phyloP scores from a whole-genome alignment of 23 red algal genomes.

The Gracilaria gracilis region DNA sequence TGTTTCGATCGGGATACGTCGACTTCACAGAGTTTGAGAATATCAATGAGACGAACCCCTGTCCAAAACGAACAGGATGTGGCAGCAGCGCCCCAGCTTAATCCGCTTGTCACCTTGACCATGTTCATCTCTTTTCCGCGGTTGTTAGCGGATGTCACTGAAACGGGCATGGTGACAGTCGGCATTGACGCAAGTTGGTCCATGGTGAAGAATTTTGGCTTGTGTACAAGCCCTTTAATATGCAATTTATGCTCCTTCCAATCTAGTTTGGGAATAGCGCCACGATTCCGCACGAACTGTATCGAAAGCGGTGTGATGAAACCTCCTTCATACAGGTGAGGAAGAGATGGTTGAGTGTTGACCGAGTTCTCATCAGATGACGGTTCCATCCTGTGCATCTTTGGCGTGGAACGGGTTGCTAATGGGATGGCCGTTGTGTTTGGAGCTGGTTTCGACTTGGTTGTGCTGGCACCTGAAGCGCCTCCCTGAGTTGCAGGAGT shows the following conservation, averaged over 20 bases:
- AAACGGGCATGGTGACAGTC: slow-evolving; percentile 76
- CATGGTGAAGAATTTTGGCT: slow-evolving; percentile 49
- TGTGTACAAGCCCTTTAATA: slow-evolving; percentile 66
- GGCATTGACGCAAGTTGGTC: slow-evolving; percentile 58
- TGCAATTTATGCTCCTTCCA: slow-evolving; percentile 51
- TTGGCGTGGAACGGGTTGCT: background rate
- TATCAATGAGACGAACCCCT: slow-evolving; percentile 72
- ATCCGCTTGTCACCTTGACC: slow-evolving; percentile 66
- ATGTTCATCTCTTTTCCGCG: slow-evolving; percentile 88
- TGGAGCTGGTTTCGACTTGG: background rate
- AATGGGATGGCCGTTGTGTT: background rate
- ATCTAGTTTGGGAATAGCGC: slow-evolving; percentile 13
- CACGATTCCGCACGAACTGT: slow-evolving; percentile 87
- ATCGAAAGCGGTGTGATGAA: slow-evolving; percentile 72
- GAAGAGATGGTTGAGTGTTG: slow-evolving; percentile 67
- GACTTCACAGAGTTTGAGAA: slow-evolving; percentile 58
- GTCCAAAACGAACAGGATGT: slow-evolving; percentile 76
- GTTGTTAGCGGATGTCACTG: slow-evolving; percentile 85
- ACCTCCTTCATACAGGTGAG: slow-evolving; percentile 47
- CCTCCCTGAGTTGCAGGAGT: background rate
- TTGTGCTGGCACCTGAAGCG: background rate
- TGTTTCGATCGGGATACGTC: slow-evolving; percentile 35
- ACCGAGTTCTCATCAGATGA: slow-evolving; percentile 66
- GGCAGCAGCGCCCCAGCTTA: slow-evolving; percentile 80
- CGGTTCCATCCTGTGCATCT: background rate